Percentiles rank a stretch among this genome's conserved stretches.
phyloP scores from a whole-genome alignment of 305 asterid species.

The Rubia balearica region DNA sequence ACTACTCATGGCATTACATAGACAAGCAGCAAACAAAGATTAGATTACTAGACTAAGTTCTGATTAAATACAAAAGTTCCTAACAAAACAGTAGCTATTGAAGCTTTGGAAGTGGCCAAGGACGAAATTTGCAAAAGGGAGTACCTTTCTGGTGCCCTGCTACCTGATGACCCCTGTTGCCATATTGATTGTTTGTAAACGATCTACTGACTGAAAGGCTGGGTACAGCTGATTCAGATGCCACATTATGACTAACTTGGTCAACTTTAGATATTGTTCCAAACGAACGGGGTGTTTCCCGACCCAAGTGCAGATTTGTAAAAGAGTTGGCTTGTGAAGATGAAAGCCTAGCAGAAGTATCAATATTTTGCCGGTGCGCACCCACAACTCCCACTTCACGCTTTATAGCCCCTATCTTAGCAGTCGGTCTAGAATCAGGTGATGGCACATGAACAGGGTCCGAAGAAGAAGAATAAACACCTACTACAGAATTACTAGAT shows the following conservation, averaged over 20 bases:
- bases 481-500: slow-evolving; percentile 51
- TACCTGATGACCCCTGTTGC: slow-evolving; percentile 54
- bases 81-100: background rate
- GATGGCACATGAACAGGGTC: slow-evolving; percentile 98
- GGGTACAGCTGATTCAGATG: slow-evolving; percentile 39
- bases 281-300: slow-evolving; percentile 39
- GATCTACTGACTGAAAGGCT: slow-evolving; percentile 40
- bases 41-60: background rate
- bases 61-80: background rate
- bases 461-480: slow-evolving; percentile 74
- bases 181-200: slow-evolving; percentile 47
- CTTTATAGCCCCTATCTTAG: slow-evolving; percentile 82
- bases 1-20: background rate
- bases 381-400: slow-evolving; percentile 98
- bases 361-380: slow-evolving; percentile 71
- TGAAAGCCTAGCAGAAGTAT: slow-evolving; percentile 44
- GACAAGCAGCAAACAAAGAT: background rate
- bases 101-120: slow-evolving; percentile 7
- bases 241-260: slow-evolving; percentile 31
- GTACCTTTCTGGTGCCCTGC: slow-evolving; percentile 78
- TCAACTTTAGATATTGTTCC: slow-evolving; percentile 42
- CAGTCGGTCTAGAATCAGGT: slow-evolving; percentile 68
- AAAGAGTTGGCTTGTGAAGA: slow-evolving; percentile 43
- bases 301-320: slow-evolving; percentile 39
- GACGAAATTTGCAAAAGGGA: background rate